Evolutionary conservation across 371 early-diverging fungal species (phyloP).

Genomic region (Apophysomyces sp.): DNA sequence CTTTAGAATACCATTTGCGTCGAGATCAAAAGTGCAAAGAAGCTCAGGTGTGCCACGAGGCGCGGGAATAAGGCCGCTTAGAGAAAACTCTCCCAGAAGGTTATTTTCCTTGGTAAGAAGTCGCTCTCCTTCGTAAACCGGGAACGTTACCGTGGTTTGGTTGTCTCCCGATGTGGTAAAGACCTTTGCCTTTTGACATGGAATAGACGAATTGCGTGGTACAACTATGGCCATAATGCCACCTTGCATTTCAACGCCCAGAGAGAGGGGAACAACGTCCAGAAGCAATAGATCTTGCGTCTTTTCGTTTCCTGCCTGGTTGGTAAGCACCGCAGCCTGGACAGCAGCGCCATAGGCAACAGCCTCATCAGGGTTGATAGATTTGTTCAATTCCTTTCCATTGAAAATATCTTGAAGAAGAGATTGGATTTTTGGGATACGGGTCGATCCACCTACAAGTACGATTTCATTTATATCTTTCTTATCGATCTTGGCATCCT

Average conservation of each 20-base stretch:
- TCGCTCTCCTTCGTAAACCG: slow-evolving; percentile 89
- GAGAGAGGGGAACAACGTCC: slow-evolving; percentile 84
- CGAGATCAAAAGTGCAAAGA: slow-evolving; percentile 91
- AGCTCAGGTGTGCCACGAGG: slow-evolving; percentile 91
- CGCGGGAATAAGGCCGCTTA: slow-evolving; percentile 84
- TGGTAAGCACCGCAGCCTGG: slow-evolving; percentile 84
- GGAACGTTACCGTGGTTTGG: slow-evolving; percentile 86
- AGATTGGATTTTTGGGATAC: slow-evolving; percentile 99
- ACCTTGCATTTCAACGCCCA: slow-evolving; percentile 90
- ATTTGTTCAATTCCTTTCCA: slow-evolving; percentile 82
- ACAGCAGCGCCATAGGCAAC: slow-evolving; percentile 97
- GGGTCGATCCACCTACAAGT: slow-evolving; percentile 99
- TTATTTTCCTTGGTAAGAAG: slow-evolving; percentile 86
- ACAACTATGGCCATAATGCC: slow-evolving; percentile 71
- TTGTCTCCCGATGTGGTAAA: slow-evolving; percentile 93
- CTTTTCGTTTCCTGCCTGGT: slow-evolving; percentile 66
- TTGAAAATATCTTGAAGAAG: slow-evolving; percentile 93
- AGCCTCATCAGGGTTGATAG: slow-evolving; percentile 94
- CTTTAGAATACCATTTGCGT: slow-evolving; percentile 94
- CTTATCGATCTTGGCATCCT: slow-evolving; percentile 94
- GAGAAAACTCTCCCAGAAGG: slow-evolving; percentile 83
- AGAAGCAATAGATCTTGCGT: slow-evolving; percentile 71
- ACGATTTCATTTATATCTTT: slow-evolving; percentile 92
- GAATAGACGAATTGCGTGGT: slow-evolving; percentile 84
- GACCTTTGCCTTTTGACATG: slow-evolving; percentile 80